Percentiles rank a stretch among this genome's conserved stretches.
phyloP scores from a whole-genome alignment of 2,329 filamentous ascomycete genomes.

The Didymella glomerata region DNA sequence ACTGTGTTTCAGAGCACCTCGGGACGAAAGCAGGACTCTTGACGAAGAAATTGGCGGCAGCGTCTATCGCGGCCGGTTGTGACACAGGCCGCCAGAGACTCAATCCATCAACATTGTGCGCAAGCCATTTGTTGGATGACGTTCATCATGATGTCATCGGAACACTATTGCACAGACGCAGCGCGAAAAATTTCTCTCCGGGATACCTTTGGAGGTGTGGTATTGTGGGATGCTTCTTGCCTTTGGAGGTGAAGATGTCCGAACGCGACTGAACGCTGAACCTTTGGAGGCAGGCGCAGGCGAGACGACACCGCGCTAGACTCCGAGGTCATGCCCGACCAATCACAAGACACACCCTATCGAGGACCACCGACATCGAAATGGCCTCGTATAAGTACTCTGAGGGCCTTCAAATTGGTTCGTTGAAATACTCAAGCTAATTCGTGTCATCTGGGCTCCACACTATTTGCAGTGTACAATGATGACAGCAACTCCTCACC shows the following conservation, averaged over 20 bases:
- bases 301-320: conserved; percentile 2
- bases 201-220: conserved; percentile 17
- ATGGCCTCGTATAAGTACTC: background rate
- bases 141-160: background rate
- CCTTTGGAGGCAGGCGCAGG: conserved; percentile 14
- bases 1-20: no score
- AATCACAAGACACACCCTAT: conserved; percentile 4
- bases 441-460: background rate
- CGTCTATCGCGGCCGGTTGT: no score
- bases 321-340: background rate
- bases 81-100: no score
- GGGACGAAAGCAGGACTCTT: no score
- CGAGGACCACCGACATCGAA: background rate
- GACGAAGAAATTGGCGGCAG: no score
- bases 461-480: background rate
- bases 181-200: conserved; percentile 1
- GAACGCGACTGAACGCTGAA: conserved; percentile 2
- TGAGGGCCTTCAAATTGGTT: background rate
- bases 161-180: background rate
- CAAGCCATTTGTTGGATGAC: background rate
- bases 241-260: conserved; percentile 20
- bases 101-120: no score
- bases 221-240: conserved; percentile 2
- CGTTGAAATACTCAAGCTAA: no score
- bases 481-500: conserved; percentile 3